Evolutionary conservation across 441 rosid genomes (phyloP), one percentile per base, ranked within the genome.

Genomic region (Eugenia klotzschiana): DNA sequence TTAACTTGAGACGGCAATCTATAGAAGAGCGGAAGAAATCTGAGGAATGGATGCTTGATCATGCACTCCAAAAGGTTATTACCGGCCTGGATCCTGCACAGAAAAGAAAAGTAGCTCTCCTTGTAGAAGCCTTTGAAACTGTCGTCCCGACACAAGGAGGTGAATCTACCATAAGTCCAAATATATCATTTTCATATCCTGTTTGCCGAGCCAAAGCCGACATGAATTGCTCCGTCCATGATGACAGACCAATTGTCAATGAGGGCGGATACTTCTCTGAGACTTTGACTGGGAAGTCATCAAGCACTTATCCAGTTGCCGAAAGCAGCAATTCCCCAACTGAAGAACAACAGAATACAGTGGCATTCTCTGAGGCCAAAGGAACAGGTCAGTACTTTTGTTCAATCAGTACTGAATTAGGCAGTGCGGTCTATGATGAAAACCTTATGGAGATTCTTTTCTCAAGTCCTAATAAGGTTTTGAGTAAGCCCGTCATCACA

Each of bases 41-140:
- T 3, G 99, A 94, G 37, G 98, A 94, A 86, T 97, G 98, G 96
- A 96, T 95, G 98, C 93, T 95, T 11, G 98, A 97, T 89, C 87
- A 89, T 83, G 90, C 98, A 52, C 94, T 97, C 83, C 98, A 89
- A 89, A 91, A 84, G 82, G 98, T 91, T 69, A 95, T 97, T 85
- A 88, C 96, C 4, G 89, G 91, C 87, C 91, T 95, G 58, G 93
- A 96, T 79, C 98, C 98, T 73, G 98, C 92, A 50, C 87, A 94
- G 83, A 92, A 89, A 88, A 91, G 92, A 83, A 96, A 93, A 88
- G 99, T 97, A 49, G 87, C 87, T 84, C 87, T 94, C 83, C 92
- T 97, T 18, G 93, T 95, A 5, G 95, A 97, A 89, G 99, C 99
- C 73, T 97, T 95, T 77, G 98, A 95, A 92, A 83, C 96, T 5